Conservation (phyloP, 306 rosid genomes). For the Chamaecrista fasciculata region DNA sequence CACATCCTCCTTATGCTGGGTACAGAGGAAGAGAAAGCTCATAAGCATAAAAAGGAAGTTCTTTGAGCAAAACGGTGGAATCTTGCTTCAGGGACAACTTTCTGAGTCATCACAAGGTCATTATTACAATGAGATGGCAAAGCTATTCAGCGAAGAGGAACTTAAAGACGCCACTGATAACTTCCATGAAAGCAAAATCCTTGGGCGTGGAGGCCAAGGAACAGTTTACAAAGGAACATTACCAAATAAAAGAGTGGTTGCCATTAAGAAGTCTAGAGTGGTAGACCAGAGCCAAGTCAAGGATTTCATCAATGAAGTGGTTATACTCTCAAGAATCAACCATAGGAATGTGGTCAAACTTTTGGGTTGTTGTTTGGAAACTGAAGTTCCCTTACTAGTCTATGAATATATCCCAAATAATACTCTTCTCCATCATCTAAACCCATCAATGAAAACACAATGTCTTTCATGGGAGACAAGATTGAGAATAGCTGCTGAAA, state of each 20-base stretch:
- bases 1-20: not conserved
- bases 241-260: not conserved
- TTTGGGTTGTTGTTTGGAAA: slow-evolving; percentile 29
- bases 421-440: slow-evolving; percentile 15
- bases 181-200: not conserved
- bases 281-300: not conserved
- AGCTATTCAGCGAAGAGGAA: not conserved
- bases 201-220: slow-evolving; percentile 7
- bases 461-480: slow-evolving; percentile 19
- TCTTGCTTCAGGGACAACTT: not conserved
- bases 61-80: slow-evolving; percentile 2
- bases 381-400: slow-evolving; percentile 28
- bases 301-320: slow-evolving; percentile 12
- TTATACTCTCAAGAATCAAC: not conserved
- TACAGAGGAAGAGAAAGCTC: not conserved
- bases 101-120: not conserved
- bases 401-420: slow-evolving; percentile 27
- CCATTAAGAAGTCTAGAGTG: slow-evolving; percentile 17
- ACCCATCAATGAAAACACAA: not conserved
- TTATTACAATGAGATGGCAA: not conserved
- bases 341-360: slow-evolving; percentile 16
- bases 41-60: not conserved
- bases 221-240: slow-evolving; percentile 15
- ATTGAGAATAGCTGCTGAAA: slow-evolving; percentile 30
- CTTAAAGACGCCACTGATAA: slow-evolving; percentile 1